These are phyloP conservation scores for Aureobasidium vineae DNA, from an alignment of 2,329 filamentous ascomycete genomes.

Conservation along the genomic window DNA sequence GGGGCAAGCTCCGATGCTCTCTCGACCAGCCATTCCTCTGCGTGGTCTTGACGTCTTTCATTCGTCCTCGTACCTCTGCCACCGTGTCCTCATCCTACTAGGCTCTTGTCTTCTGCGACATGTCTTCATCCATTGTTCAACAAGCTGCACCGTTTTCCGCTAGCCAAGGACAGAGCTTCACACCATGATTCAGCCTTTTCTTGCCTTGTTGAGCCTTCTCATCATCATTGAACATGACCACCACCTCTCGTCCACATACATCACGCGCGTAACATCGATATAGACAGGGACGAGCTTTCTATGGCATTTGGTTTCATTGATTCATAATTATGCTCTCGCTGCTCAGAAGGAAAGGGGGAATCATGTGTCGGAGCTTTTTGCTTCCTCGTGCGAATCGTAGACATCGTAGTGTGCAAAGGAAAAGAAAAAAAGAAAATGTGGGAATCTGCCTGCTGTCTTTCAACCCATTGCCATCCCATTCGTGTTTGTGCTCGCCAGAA, in stretches of 20 bases:
- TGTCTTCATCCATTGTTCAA: background rate
- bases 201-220: background rate
- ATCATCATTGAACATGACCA: background rate
- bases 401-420: background rate
- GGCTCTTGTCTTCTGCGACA: background rate
- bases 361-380: background rate
- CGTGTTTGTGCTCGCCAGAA: background rate
- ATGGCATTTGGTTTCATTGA: background rate
- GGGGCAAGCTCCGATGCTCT: constrained; percentile 7
- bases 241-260: background rate
- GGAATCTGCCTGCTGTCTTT: background rate
- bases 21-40: constrained; percentile 11
- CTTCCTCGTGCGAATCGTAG: constrained; percentile 4
- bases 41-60: constrained; percentile 23
- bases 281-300: background rate
- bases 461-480: background rate
- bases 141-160: background rate
- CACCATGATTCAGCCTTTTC: background rate
- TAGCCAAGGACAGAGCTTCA: background rate
- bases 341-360: background rate
- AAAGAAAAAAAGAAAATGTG: background rate
- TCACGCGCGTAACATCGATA: background rate
- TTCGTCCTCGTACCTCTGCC: background rate
- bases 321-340: background rate
- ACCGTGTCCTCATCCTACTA: constrained; percentile 7